A percentile compares a stretch with the other conserved stretches of the same genome.
phyloP scores from a whole-genome alignment of 768 basidiomycete genomes.

The Crepidotus variabilis region DNA sequence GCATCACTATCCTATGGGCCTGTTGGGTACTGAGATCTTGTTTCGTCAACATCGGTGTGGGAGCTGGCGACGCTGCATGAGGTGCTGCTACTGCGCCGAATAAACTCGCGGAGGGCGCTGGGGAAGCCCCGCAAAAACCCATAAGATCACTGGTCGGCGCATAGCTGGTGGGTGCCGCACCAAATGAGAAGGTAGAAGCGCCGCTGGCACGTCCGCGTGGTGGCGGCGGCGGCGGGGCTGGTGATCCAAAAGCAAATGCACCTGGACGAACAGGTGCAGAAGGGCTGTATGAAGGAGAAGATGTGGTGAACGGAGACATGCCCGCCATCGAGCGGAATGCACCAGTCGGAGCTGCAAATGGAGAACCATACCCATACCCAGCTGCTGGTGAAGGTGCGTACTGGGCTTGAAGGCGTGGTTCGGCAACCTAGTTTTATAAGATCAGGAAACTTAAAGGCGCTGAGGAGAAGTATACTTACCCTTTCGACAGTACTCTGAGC shows the following conservation, averaged over 20 bases:
- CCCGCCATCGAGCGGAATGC: no score
- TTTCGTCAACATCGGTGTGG: not conserved
- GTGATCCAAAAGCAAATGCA: no score
- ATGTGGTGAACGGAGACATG: no score
- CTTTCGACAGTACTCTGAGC: conserved; percentile 6
- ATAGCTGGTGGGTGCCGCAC: not conserved
- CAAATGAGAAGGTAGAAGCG: not conserved
- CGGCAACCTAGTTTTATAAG: not conserved
- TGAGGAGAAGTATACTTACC: conserved; percentile 3
- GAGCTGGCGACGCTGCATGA: not conserved
- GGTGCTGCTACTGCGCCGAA: not conserved
- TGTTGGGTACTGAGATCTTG: conserved; percentile 1
- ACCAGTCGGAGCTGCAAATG: not conserved
- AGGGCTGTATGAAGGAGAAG: no score
- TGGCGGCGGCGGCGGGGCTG: not conserved
- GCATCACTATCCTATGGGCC: conserved; percentile 19
- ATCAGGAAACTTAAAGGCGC: not conserved
- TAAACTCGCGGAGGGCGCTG: not conserved
- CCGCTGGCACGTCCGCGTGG: not conserved
- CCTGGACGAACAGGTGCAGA: no score
- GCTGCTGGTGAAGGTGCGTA: not conserved
- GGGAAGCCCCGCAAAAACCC: no score
- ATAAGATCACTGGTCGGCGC: no score
- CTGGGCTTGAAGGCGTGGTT: conserved; percentile 5
- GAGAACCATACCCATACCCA: not conserved